Percentiles rank a stretch among this genome's conserved stretches.
Conservation (phyloP, 805 yeast genomes). For the Ogataea henricii region DNA sequence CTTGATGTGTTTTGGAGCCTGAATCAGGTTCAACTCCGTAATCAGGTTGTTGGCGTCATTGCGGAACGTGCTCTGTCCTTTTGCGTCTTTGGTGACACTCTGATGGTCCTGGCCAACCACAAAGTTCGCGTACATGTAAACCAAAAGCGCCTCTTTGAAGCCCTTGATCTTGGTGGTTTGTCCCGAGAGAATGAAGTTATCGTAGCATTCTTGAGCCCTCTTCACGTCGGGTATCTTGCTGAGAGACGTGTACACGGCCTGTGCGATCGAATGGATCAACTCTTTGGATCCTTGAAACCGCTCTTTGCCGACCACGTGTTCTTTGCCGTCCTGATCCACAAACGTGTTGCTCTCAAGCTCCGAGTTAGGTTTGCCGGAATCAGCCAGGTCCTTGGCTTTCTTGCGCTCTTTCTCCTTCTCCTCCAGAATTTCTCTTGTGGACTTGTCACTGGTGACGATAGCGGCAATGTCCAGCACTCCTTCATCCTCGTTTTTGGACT, state of each 20-base stretch:
- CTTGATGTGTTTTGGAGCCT: slow-evolving; percentile 78
- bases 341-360: slow-evolving; percentile 77
- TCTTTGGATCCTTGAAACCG: slow-evolving; percentile 78
- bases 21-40: slow-evolving; percentile 42
- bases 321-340: slow-evolving; percentile 56
- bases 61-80: slow-evolving; percentile 28
- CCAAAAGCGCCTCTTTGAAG: slow-evolving; percentile 66
- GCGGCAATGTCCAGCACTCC: slow-evolving; percentile 88
- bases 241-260: slow-evolving; percentile 54
- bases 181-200: slow-evolving; percentile 78
- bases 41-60: slow-evolving; percentile 28
- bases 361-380: slow-evolving; percentile 47
- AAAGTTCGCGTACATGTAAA: slow-evolving; percentile 43
- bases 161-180: slow-evolving; percentile 77
- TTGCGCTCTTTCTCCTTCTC: slow-evolving; percentile 30
- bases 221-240: slow-evolving; percentile 58
- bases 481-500: slow-evolving; percentile 50
- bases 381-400: slow-evolving; percentile 16
- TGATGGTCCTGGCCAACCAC: slow-evolving; percentile 24
- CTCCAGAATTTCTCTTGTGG: slow-evolving; percentile 50
- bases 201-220: slow-evolving; percentile 81
- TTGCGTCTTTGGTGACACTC: slow-evolving; percentile 21
- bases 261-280: slow-evolving; percentile 57
- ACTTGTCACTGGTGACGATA: slow-evolving; percentile 73
- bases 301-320: slow-evolving; percentile 79